Conservation (phyloP, 176 grass and related monocot species). For the Musa itinerans region DNA sequence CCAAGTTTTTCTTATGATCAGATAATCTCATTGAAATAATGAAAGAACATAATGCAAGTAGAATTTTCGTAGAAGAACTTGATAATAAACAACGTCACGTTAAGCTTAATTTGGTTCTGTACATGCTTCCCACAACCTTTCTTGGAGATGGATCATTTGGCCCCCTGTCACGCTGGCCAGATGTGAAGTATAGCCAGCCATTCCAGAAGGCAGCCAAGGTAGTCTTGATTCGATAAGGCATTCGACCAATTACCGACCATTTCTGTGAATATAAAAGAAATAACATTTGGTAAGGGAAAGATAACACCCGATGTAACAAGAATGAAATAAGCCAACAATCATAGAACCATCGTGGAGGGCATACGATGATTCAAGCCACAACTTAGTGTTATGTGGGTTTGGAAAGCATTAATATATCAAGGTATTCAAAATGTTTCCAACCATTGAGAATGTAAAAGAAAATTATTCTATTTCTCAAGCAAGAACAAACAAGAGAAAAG, state of each 20-base stretch:
- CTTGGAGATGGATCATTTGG: slow-evolving; percentile 64
- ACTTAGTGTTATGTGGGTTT: too few relatives aligned
- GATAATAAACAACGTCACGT: not conserved
- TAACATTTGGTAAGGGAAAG: not conserved
- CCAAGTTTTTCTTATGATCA: too few relatives aligned
- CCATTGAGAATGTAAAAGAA: not conserved
- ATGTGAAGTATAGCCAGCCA: slow-evolving; percentile 82
- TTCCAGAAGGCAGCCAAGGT: slow-evolving; percentile 68
- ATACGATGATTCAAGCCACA: not conserved
- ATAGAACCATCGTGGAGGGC: not conserved
- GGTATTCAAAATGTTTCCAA: too few relatives aligned
- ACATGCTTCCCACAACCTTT: slow-evolving; percentile 67
- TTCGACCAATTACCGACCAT: slow-evolving; percentile 66
- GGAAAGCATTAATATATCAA: too few relatives aligned
- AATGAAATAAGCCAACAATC: slow-evolving; percentile 29
- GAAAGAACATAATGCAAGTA: too few relatives aligned
- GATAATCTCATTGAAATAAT: too few relatives aligned
- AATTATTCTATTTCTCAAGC: not conserved
- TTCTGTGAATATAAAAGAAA: slow-evolving; percentile 27
- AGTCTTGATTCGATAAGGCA: slow-evolving; percentile 82
- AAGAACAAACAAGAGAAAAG: not conserved
- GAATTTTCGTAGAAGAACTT: too few relatives aligned
- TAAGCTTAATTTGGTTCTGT: slow-evolving; percentile 50
- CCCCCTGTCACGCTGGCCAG: slow-evolving; percentile 71
- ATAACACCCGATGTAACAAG: not conserved